Conservation (phyloP, 257 asterid genomes). For the Solanum peruvianum region DNA sequence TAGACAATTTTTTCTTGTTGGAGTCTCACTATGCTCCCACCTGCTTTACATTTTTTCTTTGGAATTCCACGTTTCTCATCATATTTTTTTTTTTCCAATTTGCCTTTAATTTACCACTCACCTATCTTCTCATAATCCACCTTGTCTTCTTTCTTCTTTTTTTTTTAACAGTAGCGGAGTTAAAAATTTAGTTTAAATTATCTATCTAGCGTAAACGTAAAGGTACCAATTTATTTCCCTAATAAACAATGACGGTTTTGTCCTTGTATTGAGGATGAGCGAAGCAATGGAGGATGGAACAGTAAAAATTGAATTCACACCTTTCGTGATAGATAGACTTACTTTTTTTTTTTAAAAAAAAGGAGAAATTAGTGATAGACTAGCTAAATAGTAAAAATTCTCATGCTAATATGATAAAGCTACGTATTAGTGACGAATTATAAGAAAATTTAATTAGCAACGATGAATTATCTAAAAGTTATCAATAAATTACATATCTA, state of each 20-base stretch:
- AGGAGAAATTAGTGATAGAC: background rate
- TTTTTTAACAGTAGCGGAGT: background rate
- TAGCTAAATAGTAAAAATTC: background rate
- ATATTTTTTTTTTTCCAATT: background rate
- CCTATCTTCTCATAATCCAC: background rate
- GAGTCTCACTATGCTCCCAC: background rate
- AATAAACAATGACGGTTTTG: background rate
- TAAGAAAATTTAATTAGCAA: background rate
- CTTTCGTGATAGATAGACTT: background rate
- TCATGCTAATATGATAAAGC: background rate
- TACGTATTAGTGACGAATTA: background rate
- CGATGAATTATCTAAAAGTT: background rate
- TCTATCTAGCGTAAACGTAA: background rate
- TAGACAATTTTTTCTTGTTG: background rate
- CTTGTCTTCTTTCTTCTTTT: background rate
- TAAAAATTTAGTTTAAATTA: background rate
- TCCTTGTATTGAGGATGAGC: background rate
- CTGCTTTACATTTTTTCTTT: background rate
- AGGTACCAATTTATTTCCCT: background rate
- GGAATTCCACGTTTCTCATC: background rate
- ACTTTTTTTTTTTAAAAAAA: background rate
- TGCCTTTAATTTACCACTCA: background rate
- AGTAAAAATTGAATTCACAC: background rate
- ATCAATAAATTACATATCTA: background rate
- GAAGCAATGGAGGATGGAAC: background rate